phyloP scores from a whole-genome alignment of 1,284 basidiomycete genomes.

The Ustilago bromivora region DNA sequence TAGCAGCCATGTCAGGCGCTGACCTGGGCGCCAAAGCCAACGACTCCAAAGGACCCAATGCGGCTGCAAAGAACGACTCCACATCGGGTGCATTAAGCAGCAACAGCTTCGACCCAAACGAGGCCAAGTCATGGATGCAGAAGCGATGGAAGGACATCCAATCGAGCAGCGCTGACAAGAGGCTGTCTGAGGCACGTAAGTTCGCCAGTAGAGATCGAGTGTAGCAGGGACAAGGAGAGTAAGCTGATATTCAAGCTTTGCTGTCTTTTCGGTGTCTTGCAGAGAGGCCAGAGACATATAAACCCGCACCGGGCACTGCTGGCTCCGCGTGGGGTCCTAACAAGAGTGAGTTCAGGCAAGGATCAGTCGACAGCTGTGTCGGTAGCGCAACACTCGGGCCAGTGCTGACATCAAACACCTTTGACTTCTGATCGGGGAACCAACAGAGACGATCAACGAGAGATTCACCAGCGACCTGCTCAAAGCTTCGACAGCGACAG shows the following conservation, averaged over 20 bases:
- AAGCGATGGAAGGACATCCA: slow-evolving; percentile 40
- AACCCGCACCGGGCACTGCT: slow-evolving; percentile 34
- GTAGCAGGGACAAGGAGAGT: not conserved
- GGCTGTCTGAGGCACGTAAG: slow-evolving; percentile 32
- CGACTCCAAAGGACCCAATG: slow-evolving; percentile 34
- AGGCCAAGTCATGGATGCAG: slow-evolving; percentile 43
- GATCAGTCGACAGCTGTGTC: not conserved
- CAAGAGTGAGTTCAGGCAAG: slow-evolving; percentile 38
- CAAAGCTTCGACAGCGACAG: slow-evolving; percentile 31
- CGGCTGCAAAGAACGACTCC: slow-evolving; percentile 22
- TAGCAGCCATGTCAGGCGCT: slow-evolving; percentile 39
- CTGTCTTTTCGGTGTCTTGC: not conserved
- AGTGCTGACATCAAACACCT: not conserved
- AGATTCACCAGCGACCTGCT: slow-evolving; percentile 39
- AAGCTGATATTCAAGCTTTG: slow-evolving; percentile 1
- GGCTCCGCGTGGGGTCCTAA: slow-evolving; percentile 51
- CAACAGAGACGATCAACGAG: slow-evolving; percentile 43
- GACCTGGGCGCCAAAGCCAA: slow-evolving; percentile 43
- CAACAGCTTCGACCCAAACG: slow-evolving; percentile 38
- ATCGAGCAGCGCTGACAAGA: slow-evolving; percentile 23
- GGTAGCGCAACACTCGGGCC: not conserved
- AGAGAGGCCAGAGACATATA: slow-evolving; percentile 49
- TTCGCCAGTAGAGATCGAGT: not conserved
- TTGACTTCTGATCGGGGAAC: not conserved
- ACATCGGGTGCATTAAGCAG: slow-evolving; percentile 10